Conservation (phyloP, 2,329 filamentous ascomycete genomes). For the Xylariaceae sp. region DNA sequence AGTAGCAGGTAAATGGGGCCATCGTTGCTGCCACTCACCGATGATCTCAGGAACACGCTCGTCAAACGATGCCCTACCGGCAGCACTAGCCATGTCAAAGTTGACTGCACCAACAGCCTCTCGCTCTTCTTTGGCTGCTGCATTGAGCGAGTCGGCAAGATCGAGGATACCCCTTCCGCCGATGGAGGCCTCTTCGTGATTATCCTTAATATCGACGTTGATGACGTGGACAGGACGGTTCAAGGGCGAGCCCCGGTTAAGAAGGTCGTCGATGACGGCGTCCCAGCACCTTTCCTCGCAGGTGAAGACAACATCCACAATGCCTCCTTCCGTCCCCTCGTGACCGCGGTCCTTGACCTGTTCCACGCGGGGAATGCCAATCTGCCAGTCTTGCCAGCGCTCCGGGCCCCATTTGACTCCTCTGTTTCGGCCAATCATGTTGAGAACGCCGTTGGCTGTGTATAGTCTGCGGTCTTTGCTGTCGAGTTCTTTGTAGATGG, state of each 20-base stretch:
- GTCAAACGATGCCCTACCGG: constrained; percentile 75
- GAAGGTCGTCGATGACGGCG: constrained; percentile 88
- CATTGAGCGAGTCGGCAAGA: constrained; percentile 79
- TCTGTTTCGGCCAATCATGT: constrained; percentile 92
- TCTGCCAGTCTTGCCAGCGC: constrained; percentile 95
- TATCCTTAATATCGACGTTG: constrained; percentile 97
- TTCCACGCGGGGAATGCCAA: constrained; percentile 78
- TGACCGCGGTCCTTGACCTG: constrained; percentile 73
- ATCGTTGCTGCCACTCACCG: constrained; percentile 89
- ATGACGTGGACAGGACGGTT: constrained; percentile 96
- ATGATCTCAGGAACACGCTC: constrained; percentile 89
- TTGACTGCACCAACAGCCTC: constrained; percentile 57
- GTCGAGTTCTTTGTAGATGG: constrained; percentile 88
- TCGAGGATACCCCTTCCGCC: constrained; percentile 91
- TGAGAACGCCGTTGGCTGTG: constrained; percentile 84
- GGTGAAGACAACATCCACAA: constrained; percentile 92
- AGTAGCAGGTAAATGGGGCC: constrained; percentile 83
- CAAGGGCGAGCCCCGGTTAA: constrained; percentile 77
- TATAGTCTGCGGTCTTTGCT: constrained; percentile 84
- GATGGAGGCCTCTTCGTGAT: constrained; percentile 91
- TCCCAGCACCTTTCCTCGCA: constrained; percentile 99
- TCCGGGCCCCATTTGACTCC: constrained; percentile 93
- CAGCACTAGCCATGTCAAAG: constrained; percentile 67
- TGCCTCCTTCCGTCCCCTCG: constrained; percentile 76
- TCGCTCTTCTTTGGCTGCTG: constrained; percentile 73